Evolutionary conservation across 1,284 basidiomycete species (phyloP), one percentile per base, ranked within the genome.

Genomic region (Austropuccinia psidii): DNA sequence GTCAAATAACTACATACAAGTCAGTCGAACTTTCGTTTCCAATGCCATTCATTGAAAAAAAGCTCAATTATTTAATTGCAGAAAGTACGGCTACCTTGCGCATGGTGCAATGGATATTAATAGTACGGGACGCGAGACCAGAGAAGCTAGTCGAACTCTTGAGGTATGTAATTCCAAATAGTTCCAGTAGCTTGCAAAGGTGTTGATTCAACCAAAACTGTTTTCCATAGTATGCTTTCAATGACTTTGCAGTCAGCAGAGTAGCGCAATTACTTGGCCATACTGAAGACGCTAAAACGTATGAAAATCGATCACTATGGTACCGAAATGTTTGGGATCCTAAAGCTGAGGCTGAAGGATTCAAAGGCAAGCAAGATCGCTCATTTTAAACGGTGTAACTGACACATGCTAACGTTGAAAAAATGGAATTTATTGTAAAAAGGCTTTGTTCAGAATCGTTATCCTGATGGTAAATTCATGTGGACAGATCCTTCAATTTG

Each of bases 321-420:
- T 76, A 83, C 77, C 80, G 83, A 35, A 86, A 86, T 76, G 83
- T 87, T 39, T 87, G 86, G 85, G 84, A 87, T 76, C 81, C 83
- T 4, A 81, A 78, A 37, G 83, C 86, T 1, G 81, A 79, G 35
- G 86, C 84, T 75, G 85, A 87, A 76, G 85, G 85, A 82, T 77
- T 80, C 80, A 21, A 83, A 83, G 77, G 82, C 67, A 79, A 83
- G 11, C 19, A 19, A 5, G 24, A 5, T 13, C 45, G 24, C 45
- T 11, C 24, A 19, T 24, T 49, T 24, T 49, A 17, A 19, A 3
- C 24, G 19, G 45, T 49, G 45, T 17, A 11, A n/a, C n/a, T n/a
- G n/a, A n/a, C n/a, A n/a, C n/a, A n/a, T n/a, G n/a, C 19, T 11
- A 13, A 11, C 11, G 19, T 49, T 13, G 19, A 13, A 49, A 19